Base-by-base conservation (phyloP, 176 grass and related monocot species). In the Carex parvula region DNA sequence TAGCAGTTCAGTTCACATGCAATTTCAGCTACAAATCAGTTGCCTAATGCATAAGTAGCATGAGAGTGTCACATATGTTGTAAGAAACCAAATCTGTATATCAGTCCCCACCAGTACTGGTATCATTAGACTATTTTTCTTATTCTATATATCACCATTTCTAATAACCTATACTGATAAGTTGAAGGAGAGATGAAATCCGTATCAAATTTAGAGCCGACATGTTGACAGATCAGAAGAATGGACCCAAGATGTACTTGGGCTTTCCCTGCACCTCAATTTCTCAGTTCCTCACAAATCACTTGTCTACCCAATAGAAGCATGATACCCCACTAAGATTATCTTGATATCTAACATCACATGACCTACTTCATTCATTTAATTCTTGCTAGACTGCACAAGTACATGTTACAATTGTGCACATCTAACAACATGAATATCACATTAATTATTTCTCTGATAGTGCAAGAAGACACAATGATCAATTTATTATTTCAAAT, bases 271-370 rank as follows among this genome's bases (percentile, higher is more conserved):
- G 52, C 73, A 78, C 14, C 52, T 30, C 52, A 33, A 32, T 77
- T 7, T 52, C 14, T 53, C 11, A 46, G 56, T 77, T 33, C 4
- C 22, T 78, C 26, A 78, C 73, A 78, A 33, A 57, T 56, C 73
- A 81, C 20, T 64, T 64, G 79, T 64, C 79, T 81, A 81, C 5
- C 58, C 58, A 46, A 64, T 44, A 24, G 29, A 63, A 81, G 59
- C 56, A 81, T 69, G 4, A 16, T 52, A 32, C 41, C 60, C 81
- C 81, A 83, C 81, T 29, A 54, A 83, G 5, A 83, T 83, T 68
- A 68, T 55, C 24, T 64, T 64, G 22, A 62, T 76, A 50, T 50
- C 83, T 77, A 62, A 44, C 33, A 58, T 61, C 83, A 63, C 41
- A 61, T 63, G 26, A 8, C 13, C 50, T 18, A 15, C 4, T 46